Conservation (phyloP, 148 eudicot genomes). For the Polygonum maritimum region DNA sequence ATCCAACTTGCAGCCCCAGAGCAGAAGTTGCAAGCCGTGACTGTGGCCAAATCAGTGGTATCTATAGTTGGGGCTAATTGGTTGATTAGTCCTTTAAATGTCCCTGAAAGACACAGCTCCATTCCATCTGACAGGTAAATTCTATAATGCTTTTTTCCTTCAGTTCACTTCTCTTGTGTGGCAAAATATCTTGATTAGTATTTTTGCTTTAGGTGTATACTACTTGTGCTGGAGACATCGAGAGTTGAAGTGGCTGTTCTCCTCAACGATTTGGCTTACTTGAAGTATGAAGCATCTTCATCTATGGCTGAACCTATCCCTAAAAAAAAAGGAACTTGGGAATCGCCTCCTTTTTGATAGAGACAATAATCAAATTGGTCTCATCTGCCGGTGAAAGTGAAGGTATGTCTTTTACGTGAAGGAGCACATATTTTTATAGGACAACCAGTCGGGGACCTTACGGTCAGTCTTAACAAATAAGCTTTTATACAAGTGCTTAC, state of each 20-base stretch:
- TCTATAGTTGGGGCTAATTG: conserved; percentile 67
- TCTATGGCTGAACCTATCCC: conserved; percentile 37
- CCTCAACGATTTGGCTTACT: conserved; percentile 75
- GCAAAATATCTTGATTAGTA: background rate
- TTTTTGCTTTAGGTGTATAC: conserved; percentile 51
- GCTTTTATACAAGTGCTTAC: background rate
- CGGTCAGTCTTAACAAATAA: background rate
- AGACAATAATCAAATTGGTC: conserved; percentile 64
- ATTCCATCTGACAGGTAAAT: conserved; percentile 60
- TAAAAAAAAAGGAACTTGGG: conserved; percentile 50
- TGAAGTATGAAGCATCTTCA: conserved; percentile 63
- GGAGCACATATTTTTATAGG: background rate
- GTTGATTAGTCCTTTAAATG: conserved; percentile 46
- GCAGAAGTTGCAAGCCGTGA: conserved; percentile 75
- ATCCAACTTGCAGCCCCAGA: conserved; percentile 48
- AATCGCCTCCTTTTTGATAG: conserved; percentile 71
- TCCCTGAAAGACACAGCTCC: conserved; percentile 32
- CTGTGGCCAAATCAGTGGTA: conserved; percentile 56
- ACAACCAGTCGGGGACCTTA: background rate
- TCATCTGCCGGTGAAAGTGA: conserved; percentile 53
- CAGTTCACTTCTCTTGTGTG: background rate
- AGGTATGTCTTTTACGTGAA: conserved; percentile 27
- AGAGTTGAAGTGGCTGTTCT: conserved; percentile 88
- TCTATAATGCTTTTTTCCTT: background rate
- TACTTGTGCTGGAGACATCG: conserved; percentile 83